Evolutionary conservation across 345 rosid species (phyloP).

Genomic region (Euclidium syriacum): DNA sequence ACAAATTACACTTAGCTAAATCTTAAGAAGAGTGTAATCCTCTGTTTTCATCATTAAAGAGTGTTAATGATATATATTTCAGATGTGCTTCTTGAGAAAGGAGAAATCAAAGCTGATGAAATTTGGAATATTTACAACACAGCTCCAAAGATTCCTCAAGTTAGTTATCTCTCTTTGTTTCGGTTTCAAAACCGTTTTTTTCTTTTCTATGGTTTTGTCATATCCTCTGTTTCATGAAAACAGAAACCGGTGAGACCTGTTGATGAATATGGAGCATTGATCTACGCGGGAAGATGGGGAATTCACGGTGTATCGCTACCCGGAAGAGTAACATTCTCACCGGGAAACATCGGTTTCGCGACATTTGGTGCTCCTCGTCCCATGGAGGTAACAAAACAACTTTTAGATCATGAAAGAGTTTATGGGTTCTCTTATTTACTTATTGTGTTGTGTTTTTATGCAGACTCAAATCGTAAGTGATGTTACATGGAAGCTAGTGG

Average conservation of each 20-base stretch:
- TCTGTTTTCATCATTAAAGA: neutral
- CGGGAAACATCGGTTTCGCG: constrained; percentile 87
- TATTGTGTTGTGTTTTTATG: constrained; percentile 12
- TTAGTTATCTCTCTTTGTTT: constrained; percentile 18
- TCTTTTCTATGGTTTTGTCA: neutral
- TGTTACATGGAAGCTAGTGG: constrained; percentile 87
- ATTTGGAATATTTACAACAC: constrained; percentile 76
- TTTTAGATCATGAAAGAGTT: neutral
- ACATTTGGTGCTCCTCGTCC: constrained; percentile 96
- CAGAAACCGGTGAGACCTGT: constrained; percentile 66
- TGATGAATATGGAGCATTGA: constrained; percentile 80
- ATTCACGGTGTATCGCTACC: constrained; percentile 78
- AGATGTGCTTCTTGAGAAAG: constrained; percentile 79
- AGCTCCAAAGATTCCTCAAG: constrained; percentile 77
- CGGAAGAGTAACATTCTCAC: constrained; percentile 93
- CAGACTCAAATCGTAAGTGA: constrained; percentile 78
- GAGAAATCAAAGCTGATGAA: constrained; percentile 71
- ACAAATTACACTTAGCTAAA: neutral
- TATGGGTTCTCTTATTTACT: neutral
- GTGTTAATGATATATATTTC: constrained; percentile 22
- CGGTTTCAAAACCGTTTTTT: neutral
- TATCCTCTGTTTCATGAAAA: constrained; percentile 8
- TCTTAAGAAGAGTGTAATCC: neutral
- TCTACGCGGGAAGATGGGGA: constrained; percentile 97
- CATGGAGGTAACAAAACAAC: constrained; percentile 50